A percentile compares a stretch with the other conserved stretches of the same genome.
phyloP scores from a whole-genome alignment of 192 early-diverging fungal genomes.

The Nowakowskiella sp. region DNA sequence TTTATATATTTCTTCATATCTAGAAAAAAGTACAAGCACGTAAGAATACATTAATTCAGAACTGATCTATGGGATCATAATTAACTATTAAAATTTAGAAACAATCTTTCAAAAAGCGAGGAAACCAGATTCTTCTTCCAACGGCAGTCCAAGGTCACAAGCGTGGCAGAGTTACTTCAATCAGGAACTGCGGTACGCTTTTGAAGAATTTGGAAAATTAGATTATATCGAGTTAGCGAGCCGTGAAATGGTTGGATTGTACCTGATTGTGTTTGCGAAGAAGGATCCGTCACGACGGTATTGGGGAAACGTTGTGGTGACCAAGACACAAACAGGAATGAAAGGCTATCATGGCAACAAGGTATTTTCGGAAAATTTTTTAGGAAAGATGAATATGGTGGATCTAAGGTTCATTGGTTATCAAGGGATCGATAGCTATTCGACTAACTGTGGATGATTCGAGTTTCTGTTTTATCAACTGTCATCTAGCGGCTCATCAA shows the following conservation, averaged over 20 bases:
- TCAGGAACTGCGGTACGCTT: too few relatives aligned
- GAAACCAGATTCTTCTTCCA: too few relatives aligned
- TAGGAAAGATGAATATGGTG: neutral
- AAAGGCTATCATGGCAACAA: conserved; percentile 87
- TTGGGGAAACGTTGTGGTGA: conserved; percentile 57
- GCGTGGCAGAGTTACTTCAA: neutral
- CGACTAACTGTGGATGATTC: conserved; percentile 69
- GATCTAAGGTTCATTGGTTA: neutral
- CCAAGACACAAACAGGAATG: conserved; percentile 82
- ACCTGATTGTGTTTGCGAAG: conserved; percentile 77
- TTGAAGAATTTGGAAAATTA: too few relatives aligned
- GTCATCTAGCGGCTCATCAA: conserved; percentile 81
- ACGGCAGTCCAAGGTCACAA: too few relatives aligned
- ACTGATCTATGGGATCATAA: too few relatives aligned
- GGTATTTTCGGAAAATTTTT: conserved; percentile 36
- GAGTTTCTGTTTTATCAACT: conserved; percentile 78
- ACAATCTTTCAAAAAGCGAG: too few relatives aligned
- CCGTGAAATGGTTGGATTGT: conserved; percentile 84
- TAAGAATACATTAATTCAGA: too few relatives aligned
- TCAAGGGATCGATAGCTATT: conserved; percentile 66
- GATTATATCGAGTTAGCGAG: conserved; percentile 65
- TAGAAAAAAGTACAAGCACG: too few relatives aligned
- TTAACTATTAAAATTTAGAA: too few relatives aligned
- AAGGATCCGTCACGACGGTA: too few relatives aligned
- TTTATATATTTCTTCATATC: too few relatives aligned